Percentiles rank a stretch among this genome's conserved stretches.
phyloP scores from a whole-genome alignment of 495 filamentous ascomycete genomes.

The Articulospora tetracladia region DNA sequence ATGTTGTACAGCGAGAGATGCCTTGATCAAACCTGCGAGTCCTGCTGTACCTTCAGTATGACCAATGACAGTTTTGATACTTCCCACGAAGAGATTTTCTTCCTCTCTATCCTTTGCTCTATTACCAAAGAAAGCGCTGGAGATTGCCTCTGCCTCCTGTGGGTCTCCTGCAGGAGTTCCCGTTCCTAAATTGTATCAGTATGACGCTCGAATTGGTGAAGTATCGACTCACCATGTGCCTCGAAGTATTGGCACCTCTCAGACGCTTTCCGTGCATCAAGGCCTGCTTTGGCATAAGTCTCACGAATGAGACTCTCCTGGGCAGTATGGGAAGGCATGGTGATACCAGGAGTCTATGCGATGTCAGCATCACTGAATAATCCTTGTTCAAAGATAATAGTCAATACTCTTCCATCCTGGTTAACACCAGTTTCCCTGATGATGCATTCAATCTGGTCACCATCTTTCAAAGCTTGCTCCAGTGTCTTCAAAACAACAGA shows the following conservation, averaged over 20 bases:
- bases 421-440: slow-evolving; percentile 57
- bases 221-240: slow-evolving; percentile 15
- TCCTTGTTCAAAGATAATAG: no score
- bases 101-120: slow-evolving; percentile 5
- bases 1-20: slow-evolving; percentile 48
- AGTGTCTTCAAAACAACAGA: slow-evolving; percentile 58
- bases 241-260: slow-evolving; percentile 13
- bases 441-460: slow-evolving; percentile 55
- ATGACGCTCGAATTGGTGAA: no score
- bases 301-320: slow-evolving; percentile 51
- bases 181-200: no score
- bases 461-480: slow-evolving; percentile 46
- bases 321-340: slow-evolving; percentile 50
- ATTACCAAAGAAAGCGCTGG: slow-evolving; percentile 30
- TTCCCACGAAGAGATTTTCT: slow-evolving; percentile 41
- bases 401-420: slow-evolving; percentile 53
- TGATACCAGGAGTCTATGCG: slow-evolving; percentile 40
- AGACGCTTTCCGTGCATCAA: not conserved
- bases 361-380: no score
- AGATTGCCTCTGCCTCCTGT: slow-evolving; percentile 54
- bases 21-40: slow-evolving; percentile 55
- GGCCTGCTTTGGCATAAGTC: slow-evolving; percentile 42
- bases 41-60: slow-evolving; percentile 45
- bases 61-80: slow-evolving; percentile 48
- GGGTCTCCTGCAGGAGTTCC: slow-evolving; percentile 41